A percentile compares a stretch with the other conserved stretches of the same genome.
Conservation (phyloP, 2,329 filamentous ascomycete genomes). For the Calonectria ilicicola region DNA sequence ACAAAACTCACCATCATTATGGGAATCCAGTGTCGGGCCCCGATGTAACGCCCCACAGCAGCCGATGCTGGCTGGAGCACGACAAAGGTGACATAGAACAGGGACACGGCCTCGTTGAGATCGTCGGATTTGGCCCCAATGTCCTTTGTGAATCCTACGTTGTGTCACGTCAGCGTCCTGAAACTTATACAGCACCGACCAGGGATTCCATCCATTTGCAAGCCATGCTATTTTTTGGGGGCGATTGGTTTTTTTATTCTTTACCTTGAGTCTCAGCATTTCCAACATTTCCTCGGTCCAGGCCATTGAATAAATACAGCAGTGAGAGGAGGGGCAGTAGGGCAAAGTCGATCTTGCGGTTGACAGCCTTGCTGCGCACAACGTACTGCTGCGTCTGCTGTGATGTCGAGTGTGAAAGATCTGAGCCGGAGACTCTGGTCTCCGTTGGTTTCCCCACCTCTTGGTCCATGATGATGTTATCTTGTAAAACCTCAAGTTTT, state of each 20-base stretch:
- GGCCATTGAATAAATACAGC: conserved; percentile 55
- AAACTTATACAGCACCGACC: background rate
- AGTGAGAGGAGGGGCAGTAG: conserved; percentile 53
- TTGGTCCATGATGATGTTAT: background rate
- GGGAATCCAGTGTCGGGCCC: conserved; percentile 43
- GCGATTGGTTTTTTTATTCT: background rate
- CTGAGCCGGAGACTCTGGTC: background rate
- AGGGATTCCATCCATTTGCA: too few species aligned
- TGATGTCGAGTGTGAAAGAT: background rate
- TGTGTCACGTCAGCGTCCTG: background rate
- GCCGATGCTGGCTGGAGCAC: conserved; percentile 41
- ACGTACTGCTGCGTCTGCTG: background rate
- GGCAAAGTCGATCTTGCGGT: conserved; percentile 51
- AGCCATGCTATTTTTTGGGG: too few species aligned
- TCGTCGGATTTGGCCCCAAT: conserved; percentile 42
- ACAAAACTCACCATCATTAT: conserved; percentile 39
- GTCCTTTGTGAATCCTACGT: conserved; percentile 40
- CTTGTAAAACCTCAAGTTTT: background rate
- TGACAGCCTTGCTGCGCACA: conserved; percentile 39
- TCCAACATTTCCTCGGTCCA: conserved; percentile 55
- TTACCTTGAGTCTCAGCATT: conserved; percentile 54
- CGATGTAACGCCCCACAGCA: conserved; percentile 41
- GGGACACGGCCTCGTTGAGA: conserved; percentile 42
- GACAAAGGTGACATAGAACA: conserved; percentile 45
- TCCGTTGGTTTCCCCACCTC: background rate